Base-by-base conservation (phyloP, 169 alveolate species). In the Plasmodium reichenowi region DNA sequence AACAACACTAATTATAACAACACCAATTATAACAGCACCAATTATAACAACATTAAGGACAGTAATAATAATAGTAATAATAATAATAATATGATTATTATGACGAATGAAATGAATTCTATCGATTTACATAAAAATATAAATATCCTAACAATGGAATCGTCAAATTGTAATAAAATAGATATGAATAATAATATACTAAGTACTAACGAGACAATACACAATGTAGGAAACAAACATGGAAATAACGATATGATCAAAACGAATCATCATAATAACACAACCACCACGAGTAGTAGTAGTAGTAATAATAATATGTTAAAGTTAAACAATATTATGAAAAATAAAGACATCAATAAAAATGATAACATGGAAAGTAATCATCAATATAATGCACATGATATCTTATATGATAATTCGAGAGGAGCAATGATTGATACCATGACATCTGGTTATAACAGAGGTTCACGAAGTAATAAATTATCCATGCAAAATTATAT, bases 111-210 rank as follows among this genome's bases (percentile, higher is more conserved):
- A 15, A 22, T 56, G 9, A 56, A 56, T 13, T 15, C 64, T 56
- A 32, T 32, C 9, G 90, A 80, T n/a, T 15, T 68, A 68, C 67
- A 63, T 80, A 76, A 62, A 47, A 76, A 76, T 43, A 5, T 32
- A 5, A 32, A 32, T 32, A 32, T 32, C 0, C 29, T 63, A 24
- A 48, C 38, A 15, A 62, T 43, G 15, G 12, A 8, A 12, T 45
- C 32, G 12, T 15, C 83, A 29, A 67, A 56, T 68, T 45, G 67
- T 72, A 80, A 68, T 75, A 10, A 20, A 15, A 7, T 66, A 3
- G 89, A 78, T 43, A 66, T 24, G 52, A n/a, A n/a, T n/a, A 66
- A 20, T 45, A 64, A 78, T 32, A 52, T 67, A 47, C 54, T 67
- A 43, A 67, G 45, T 32, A 32, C 63, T 0, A 67, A 52, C 3